Evolutionary conservation across 2,329 filamentous ascomycete species (phyloP).

Genomic region (Chaetoscypha palmicola): DNA sequence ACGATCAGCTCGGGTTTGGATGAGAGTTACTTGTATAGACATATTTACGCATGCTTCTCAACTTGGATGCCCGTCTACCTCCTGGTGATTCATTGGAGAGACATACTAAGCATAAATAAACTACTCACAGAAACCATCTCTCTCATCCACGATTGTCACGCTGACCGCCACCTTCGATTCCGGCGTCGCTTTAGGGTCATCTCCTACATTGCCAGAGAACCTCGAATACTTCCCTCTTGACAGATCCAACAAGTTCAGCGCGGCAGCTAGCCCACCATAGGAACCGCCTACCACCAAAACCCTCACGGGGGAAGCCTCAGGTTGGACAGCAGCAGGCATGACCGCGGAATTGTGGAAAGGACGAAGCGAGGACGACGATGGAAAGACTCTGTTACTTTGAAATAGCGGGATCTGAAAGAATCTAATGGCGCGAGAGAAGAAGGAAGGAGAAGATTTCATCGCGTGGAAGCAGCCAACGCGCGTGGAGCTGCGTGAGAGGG

Average conservation of each 20-base stretch:
- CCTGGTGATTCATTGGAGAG: not conserved
- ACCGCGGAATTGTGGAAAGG: not conserved
- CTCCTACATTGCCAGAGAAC: slow-evolving; percentile 23
- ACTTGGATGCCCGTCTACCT: too few relatives aligned
- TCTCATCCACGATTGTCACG: slow-evolving; percentile 69
- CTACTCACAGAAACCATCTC: slow-evolving; percentile 73
- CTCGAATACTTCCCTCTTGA: slow-evolving; percentile 42
- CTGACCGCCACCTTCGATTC: slow-evolving; percentile 50
- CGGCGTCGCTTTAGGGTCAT: slow-evolving; percentile 16
- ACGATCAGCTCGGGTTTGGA: not conserved
- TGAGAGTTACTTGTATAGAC: too few relatives aligned
- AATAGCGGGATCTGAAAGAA: slow-evolving; percentile 2
- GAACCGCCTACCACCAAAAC: slow-evolving; percentile 65
- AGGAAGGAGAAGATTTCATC: not conserved
- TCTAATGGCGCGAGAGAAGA: not conserved
- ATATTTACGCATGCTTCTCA: too few relatives aligned
- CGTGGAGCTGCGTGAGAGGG: not conserved
- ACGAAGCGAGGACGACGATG: not conserved
- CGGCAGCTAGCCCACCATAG: slow-evolving; percentile 62
- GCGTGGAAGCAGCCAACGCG: not conserved
- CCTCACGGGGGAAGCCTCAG: slow-evolving; percentile 24
- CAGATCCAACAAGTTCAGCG: slow-evolving; percentile 61
- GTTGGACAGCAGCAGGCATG: not conserved
- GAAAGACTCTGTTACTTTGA: slow-evolving; percentile 2
- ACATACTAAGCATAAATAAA: not conserved